Evolutionary conservation across 2,329 filamentous ascomycete species (phyloP).

Genomic region (Venturia effusa): DNA sequence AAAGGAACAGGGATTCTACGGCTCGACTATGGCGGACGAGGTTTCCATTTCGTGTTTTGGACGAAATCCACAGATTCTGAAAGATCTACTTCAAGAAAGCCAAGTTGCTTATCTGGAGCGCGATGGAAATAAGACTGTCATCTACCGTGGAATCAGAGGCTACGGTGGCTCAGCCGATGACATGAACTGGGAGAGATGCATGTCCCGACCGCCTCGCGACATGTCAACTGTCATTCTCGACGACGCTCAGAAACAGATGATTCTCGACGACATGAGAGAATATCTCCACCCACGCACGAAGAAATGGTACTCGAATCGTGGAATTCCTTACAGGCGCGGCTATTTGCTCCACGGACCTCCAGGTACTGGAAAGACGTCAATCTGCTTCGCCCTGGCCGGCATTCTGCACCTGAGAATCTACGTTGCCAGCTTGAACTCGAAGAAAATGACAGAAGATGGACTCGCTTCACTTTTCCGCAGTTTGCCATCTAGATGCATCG

Average conservation of each 20-base stretch:
- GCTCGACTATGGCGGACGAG: constrained; percentile 1
- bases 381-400: constrained; percentile 33
- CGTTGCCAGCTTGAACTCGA: constrained; percentile 35
- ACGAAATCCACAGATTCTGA: constrained; percentile 6
- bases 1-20: constrained; percentile 8
- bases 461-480: constrained; percentile 53
- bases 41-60: constrained; percentile 6
- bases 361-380: constrained; percentile 67
- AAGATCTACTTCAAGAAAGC: constrained; percentile 7
- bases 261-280: constrained; percentile 9
- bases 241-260: neutral
- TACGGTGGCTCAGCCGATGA: constrained; percentile 4
- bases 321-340: constrained; percentile 76
- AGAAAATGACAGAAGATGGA: constrained; percentile 45
- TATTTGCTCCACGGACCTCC: constrained; percentile 74
- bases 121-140: constrained; percentile 8
- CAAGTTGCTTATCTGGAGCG: constrained; percentile 6
- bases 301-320: constrained; percentile 71
- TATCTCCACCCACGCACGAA: constrained; percentile 54
- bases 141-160: constrained; percentile 2
- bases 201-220: neutral
- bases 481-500: constrained; percentile 58
- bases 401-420: constrained; percentile 33
- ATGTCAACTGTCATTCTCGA: constrained; percentile 9
- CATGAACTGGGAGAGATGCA: constrained; percentile 2